Conservation (phyloP, 108 stramenopile species). For the Pinguiococcus pyrenoidosus region DNA sequence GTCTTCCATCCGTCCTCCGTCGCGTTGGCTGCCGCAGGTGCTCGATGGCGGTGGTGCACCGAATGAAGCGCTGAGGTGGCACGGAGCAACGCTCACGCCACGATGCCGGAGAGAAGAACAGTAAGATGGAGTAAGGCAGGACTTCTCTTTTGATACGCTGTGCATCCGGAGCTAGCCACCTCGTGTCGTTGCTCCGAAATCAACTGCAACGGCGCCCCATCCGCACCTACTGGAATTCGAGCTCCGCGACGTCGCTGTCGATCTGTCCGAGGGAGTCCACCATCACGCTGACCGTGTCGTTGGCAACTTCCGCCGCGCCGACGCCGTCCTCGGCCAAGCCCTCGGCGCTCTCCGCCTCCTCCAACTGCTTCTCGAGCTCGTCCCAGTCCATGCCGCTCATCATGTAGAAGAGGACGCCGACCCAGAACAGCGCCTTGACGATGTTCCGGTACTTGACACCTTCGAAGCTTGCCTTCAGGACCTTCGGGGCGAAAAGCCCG, state of each 20-base stretch:
- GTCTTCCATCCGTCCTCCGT: too few species aligned
- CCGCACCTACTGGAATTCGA: background rate
- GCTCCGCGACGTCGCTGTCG: too few species aligned
- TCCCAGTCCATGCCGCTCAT: conserved; percentile 1
- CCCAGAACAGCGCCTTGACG: background rate
- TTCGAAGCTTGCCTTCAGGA: background rate
- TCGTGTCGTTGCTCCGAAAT: background rate
- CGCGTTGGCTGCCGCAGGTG: too few species aligned
- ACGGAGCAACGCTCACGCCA: too few species aligned
- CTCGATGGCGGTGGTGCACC: too few species aligned
- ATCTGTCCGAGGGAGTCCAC: too few species aligned
- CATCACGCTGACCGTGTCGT: too few species aligned
- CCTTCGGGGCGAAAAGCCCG: background rate
- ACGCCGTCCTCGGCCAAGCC: background rate
- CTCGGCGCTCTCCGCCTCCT: background rate
- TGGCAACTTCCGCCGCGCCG: too few species aligned
- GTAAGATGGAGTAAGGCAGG: too few species aligned
- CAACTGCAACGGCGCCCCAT: background rate
- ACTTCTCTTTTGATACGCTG: background rate
- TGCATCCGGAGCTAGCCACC: background rate
- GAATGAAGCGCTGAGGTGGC: too few species aligned
- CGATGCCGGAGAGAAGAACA: too few species aligned
- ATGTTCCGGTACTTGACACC: background rate
- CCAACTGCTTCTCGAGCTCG: background rate
- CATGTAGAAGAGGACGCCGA: background rate